These are phyloP conservation scores for Halophytophthora polymorphica DNA, from an alignment of 352 stramenopile genomes.

Conservation along the genomic window DNA sequence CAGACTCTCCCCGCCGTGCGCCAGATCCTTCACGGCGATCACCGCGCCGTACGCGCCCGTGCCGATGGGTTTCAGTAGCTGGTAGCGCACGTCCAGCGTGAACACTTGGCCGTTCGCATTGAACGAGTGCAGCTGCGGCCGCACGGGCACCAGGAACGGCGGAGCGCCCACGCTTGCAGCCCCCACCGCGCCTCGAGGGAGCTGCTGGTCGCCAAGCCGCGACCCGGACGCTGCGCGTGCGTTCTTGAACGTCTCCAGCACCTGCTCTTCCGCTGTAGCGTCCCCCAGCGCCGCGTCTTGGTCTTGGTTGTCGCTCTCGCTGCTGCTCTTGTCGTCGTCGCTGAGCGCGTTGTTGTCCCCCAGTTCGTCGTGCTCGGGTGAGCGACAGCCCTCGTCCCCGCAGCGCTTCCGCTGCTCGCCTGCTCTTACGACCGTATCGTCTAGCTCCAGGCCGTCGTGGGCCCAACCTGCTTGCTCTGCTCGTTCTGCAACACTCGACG, in stretches of 20 bases:
- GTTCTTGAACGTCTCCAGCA: slow-evolving; percentile 12
- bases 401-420: slow-evolving; percentile 9
- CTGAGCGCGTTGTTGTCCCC: slow-evolving; percentile 18
- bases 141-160: slow-evolving; percentile 20
- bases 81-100: slow-evolving; percentile 85
- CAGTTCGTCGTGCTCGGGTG: slow-evolving; percentile 12
- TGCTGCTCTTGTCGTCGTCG: slow-evolving; percentile 14
- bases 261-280: slow-evolving; percentile 12
- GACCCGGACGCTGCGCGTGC: slow-evolving; percentile 8
- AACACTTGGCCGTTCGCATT: slow-evolving; percentile 81
- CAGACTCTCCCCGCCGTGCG: slow-evolving; percentile 53
- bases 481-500: slow-evolving; percentile 7
- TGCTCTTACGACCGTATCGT: slow-evolving; percentile 1
- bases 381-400: slow-evolving; percentile 15
- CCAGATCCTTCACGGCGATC: slow-evolving; percentile 79
- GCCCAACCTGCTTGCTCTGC: slow-evolving; percentile 1
- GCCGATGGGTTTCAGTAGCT: slow-evolving; percentile 86
- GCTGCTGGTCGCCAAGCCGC: not conserved
- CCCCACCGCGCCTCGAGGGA: slow-evolving; percentile 23
- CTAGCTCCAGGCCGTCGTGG: not conserved
- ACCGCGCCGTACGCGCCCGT: slow-evolving; percentile 88
- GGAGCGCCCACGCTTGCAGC: slow-evolving; percentile 18
- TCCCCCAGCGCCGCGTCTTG: slow-evolving; percentile 26
- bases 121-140: slow-evolving; percentile 61
- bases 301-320: slow-evolving; percentile 25